A percentile compares a stretch with the other conserved stretches of the same genome.
phyloP scores from a whole-genome alignment of 768 basidiomycete species.

The Mycena vitilis region DNA sequence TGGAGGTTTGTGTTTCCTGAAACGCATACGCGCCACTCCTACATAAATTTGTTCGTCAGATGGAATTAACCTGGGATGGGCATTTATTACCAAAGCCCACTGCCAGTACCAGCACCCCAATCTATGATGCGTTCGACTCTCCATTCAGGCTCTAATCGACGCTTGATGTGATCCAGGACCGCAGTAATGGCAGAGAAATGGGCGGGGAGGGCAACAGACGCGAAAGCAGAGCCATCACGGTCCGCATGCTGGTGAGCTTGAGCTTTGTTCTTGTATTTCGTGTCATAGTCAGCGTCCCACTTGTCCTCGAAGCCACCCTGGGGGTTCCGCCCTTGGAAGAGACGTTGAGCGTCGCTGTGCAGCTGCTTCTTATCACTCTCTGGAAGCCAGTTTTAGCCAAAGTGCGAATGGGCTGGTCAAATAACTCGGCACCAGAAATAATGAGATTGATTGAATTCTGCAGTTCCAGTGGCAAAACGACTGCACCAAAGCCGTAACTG shows the following conservation, averaged over 20 bases:
- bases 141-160: conserved; percentile 73
- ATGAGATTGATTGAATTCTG: conserved; percentile 71
- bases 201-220: conserved; percentile 85
- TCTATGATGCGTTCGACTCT: conserved; percentile 74
- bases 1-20: conserved; percentile 50
- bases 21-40: conserved; percentile 77
- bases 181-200: conserved; percentile 85
- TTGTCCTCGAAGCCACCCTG: conserved; percentile 43
- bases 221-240: conserved; percentile 87
- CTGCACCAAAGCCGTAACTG: conserved; percentile 75
- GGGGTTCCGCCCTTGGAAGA: conserved; percentile 62
- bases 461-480: conserved; percentile 80
- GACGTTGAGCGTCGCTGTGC: conserved; percentile 77
- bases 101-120: conserved; percentile 88
- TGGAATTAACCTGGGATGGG: conserved; percentile 6
- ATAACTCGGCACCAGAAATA: conserved; percentile 66
- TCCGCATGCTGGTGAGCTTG: conserved; percentile 70
- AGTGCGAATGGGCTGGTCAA: conserved; percentile 9
- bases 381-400: conserved; percentile 43
- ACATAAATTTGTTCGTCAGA: conserved; percentile 29
- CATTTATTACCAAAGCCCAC: conserved; percentile 78
- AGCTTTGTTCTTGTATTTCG: conserved; percentile 67
- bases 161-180: conserved; percentile 77
- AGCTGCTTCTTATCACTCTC: conserved; percentile 73
- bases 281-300: conserved; percentile 70